phyloP scores from a whole-genome alignment of 139 green algal genomes.

The Micromonas commoda region DNA sequence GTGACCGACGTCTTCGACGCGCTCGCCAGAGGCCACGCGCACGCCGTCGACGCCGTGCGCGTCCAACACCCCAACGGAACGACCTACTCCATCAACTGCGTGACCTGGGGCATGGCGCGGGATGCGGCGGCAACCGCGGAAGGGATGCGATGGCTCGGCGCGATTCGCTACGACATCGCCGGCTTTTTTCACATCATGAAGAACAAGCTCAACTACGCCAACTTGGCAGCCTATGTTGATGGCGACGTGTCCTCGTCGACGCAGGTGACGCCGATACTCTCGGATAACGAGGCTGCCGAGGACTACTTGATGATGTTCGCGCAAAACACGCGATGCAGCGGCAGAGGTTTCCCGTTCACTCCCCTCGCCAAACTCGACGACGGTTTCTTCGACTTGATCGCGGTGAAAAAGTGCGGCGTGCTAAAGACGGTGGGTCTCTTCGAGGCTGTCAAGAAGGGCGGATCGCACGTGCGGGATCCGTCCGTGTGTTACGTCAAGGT shows the following conservation, averaged over 20 bases:
- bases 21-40: neutral
- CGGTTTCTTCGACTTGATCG: conserved; percentile 13
- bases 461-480: conserved; percentile 4
- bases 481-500: conserved; percentile 5
- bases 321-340: conserved; percentile 19
- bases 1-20: neutral
- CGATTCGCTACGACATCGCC: conserved; percentile 18
- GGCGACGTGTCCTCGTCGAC: neutral
- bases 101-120: conserved; percentile 20
- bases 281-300: neutral
- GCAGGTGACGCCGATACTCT: neutral
- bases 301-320: conserved; percentile 23
- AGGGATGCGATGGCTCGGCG: conserved; percentile 3
- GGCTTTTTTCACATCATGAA: conserved; percentile 22
- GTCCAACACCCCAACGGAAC: neutral
- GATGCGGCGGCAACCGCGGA: conserved; percentile 21
- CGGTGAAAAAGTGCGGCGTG: neutral
- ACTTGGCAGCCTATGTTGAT: neutral
- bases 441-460: neutral
- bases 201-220: neutral
- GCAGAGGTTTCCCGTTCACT: conserved; percentile 6
- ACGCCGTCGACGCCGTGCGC: neutral
- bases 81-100: conserved; percentile 3
- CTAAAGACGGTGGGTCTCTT: conserved; percentile 1
- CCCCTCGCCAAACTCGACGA: conserved; percentile 15